These are phyloP conservation scores for Annulohypoxylon nitens DNA, from an alignment of 495 filamentous ascomycete species.

Conservation along the genomic window DNA sequence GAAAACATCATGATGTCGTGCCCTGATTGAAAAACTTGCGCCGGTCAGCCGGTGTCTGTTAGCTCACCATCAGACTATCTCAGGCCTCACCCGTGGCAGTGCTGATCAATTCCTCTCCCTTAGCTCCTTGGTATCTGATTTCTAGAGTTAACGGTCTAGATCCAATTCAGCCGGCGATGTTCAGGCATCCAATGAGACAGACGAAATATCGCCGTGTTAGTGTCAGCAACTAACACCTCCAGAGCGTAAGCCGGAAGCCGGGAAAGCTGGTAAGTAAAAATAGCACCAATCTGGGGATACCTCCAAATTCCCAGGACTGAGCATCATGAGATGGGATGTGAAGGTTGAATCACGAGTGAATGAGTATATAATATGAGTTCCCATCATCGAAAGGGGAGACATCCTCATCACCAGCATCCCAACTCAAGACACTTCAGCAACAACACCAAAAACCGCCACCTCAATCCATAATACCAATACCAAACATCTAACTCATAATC, in stretches of 20 bases:
- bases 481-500: not conserved
- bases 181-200: constrained; percentile 20
- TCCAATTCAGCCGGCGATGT: constrained; percentile 1
- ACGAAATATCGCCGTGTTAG: not conserved
- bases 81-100: constrained; percentile 16
- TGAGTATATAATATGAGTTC: constrained; percentile 30
- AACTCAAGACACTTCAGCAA: not conserved
- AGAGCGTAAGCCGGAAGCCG: constrained; percentile 17
- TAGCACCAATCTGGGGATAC: constrained; percentile 22
- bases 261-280: constrained; percentile 20
- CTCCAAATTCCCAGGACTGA: not conserved
- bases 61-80: constrained; percentile 18
- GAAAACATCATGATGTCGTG: not conserved
- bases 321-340: constrained; percentile 7
- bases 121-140: not conserved
- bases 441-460: not conserved
- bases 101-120: constrained; percentile 13
- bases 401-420: constrained; percentile 1
- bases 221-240: constrained; percentile 26
- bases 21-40: constrained; percentile 14
- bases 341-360: not conserved
- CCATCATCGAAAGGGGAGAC: not conserved
- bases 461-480: constrained; percentile 7
- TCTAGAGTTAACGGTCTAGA: not conserved
- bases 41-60: constrained; percentile 32